Conservation (phyloP, 2,329 filamentous ascomycete species). For the Hirsutella rhossiliensis region DNA sequence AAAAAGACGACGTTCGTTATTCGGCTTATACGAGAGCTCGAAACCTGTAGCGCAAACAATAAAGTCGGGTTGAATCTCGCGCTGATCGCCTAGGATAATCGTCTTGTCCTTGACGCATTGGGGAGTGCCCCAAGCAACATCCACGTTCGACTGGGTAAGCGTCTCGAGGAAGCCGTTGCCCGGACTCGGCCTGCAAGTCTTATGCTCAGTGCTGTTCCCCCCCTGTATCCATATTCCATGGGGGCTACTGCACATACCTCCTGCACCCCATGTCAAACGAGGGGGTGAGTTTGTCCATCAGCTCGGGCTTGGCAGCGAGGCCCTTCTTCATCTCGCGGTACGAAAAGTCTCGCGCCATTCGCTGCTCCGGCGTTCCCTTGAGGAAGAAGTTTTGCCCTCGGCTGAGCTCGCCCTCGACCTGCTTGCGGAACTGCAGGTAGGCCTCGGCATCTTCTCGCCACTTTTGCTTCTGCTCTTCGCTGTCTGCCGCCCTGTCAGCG, state of each 20-base stretch:
- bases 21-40: slow-evolving; percentile 11
- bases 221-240: slow-evolving; percentile 7
- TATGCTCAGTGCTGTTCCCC: not conserved
- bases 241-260: slow-evolving; percentile 26
- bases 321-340: slow-evolving; percentile 41
- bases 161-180: slow-evolving; percentile 17
- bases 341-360: slow-evolving; percentile 14
- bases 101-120: slow-evolving; percentile 12
- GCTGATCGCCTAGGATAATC: slow-evolving; percentile 14
- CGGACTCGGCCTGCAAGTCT: slow-evolving; percentile 10
- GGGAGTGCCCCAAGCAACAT: slow-evolving; percentile 6
- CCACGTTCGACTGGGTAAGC: slow-evolving; percentile 12
- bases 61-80: slow-evolving; percentile 14
- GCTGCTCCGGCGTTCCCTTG: not conserved
- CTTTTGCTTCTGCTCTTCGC: slow-evolving; percentile 30
- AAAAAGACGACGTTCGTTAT: too few species aligned
- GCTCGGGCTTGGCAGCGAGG: slow-evolving; percentile 26
- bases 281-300: slow-evolving; percentile 18
- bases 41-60: slow-evolving; percentile 23
- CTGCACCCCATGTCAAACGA: not conserved
- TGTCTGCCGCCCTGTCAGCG: slow-evolving; percentile 2
- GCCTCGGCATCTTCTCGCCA: slow-evolving; percentile 38
- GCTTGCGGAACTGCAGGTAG: slow-evolving; percentile 39
- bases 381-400: not conserved
- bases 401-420: slow-evolving; percentile 35